A percentile compares a stretch with the other conserved stretches of the same genome.
These are phyloP conservation scores for Blastocystis hominis DNA, from an alignment of 352 stramenopile species.

Conservation along the genomic window DNA sequence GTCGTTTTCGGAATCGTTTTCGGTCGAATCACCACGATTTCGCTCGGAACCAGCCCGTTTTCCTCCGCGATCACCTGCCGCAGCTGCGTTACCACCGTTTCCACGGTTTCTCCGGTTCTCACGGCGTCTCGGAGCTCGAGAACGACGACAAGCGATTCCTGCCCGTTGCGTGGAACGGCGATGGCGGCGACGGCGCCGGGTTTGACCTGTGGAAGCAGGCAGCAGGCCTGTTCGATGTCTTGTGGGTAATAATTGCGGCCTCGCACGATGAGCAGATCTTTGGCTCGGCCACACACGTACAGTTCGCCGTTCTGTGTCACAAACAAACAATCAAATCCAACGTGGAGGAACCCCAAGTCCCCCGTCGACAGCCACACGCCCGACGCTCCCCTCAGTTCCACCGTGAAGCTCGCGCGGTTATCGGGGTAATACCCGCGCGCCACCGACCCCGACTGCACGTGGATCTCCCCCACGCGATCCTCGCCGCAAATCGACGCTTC, in stretches of 20 bases:
- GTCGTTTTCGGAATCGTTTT: slow-evolving; percentile 90
- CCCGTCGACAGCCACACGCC: slow-evolving; percentile 80
- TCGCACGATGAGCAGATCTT: slow-evolving; percentile 96
- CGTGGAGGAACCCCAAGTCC: slow-evolving; percentile 89
- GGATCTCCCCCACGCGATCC: slow-evolving; percentile 72
- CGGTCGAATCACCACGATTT: slow-evolving; percentile 79
- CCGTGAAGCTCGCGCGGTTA: slow-evolving; percentile 58
- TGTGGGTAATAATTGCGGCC: slow-evolving; percentile 97
- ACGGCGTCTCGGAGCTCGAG: slow-evolving; percentile 66
- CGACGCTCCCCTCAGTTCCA: background rate
- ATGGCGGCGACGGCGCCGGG: slow-evolving; percentile 84
- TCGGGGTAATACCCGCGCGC: slow-evolving; percentile 78
- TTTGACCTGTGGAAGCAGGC: slow-evolving; percentile 66
- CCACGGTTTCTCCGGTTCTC: slow-evolving; percentile 28
- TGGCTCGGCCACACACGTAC: slow-evolving; percentile 93
- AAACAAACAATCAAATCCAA: background rate
- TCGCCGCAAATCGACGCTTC: slow-evolving; percentile 62
- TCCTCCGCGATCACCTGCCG: slow-evolving; percentile 69
- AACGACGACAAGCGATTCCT: slow-evolving; percentile 71
- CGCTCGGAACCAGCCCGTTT: slow-evolving; percentile 74
- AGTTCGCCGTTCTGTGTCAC: slow-evolving; percentile 61
- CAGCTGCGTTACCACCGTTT: slow-evolving; percentile 68
- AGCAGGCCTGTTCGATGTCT: slow-evolving; percentile 86
- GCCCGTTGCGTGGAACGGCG: slow-evolving; percentile 65
- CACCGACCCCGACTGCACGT: slow-evolving; percentile 78